A percentile compares a stretch with the other conserved stretches of the same genome.
Conservation (phyloP, 257 asterid species). For the Ehretia macrophylla region DNA sequence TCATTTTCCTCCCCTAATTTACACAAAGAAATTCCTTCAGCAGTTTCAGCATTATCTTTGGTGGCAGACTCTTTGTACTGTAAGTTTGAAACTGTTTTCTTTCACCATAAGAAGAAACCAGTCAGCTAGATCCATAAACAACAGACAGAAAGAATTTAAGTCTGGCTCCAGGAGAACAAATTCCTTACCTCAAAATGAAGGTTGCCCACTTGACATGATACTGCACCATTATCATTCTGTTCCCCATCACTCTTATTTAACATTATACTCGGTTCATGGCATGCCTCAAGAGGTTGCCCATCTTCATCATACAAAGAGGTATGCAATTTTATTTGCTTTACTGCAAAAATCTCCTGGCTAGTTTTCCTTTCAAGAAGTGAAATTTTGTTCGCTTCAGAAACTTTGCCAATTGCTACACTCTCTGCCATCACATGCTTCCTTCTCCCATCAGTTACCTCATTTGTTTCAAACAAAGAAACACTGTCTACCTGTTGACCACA, state of each 20-base stretch:
- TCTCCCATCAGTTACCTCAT: conserved; percentile 33
- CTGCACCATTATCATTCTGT: conserved; percentile 17
- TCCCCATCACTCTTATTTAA: conserved; percentile 19
- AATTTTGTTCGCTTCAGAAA: conserved; percentile 8
- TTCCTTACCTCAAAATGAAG: conserved; percentile 15
- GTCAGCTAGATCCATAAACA: conserved; percentile 4
- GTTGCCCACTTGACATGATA: conserved; percentile 10
- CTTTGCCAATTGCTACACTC: conserved; percentile 9
- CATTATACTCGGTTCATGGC: conserved; percentile 16
- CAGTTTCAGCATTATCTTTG: conserved; percentile 14
- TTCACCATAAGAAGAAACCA: conserved; percentile 10
- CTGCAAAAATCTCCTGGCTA: background rate
- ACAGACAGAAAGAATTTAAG: background rate
- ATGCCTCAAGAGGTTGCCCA: conserved; percentile 16
- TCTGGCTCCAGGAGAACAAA: background rate
- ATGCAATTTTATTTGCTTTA: conserved; percentile 6
- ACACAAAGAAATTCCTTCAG: conserved; percentile 20
- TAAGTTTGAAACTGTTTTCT: conserved; percentile 13
- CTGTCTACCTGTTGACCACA: conserved; percentile 53
- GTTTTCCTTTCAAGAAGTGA: background rate
- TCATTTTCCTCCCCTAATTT: conserved; percentile 11
- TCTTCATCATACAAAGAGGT: conserved; percentile 24
- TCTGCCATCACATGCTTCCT: conserved; percentile 21
- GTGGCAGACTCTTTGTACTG: conserved; percentile 19
- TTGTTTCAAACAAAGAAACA: conserved; percentile 45